A percentile compares a stretch with the other conserved stretches of the same genome.
These are phyloP conservation scores for Verticillium zaregamsianum DNA, from an alignment of 2,329 filamentous ascomycete genomes.

Conservation along the genomic window DNA sequence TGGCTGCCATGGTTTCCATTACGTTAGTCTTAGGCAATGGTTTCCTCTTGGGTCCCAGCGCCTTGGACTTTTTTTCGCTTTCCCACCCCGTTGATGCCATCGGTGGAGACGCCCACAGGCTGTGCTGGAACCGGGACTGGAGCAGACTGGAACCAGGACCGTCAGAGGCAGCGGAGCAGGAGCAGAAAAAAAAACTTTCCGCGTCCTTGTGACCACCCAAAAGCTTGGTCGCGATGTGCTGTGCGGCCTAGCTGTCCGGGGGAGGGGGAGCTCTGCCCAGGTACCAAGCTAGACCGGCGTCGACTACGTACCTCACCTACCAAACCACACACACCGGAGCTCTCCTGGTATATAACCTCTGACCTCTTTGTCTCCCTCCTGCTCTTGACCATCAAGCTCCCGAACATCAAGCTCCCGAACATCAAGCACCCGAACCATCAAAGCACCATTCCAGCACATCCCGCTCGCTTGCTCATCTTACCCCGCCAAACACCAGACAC, in stretches of 20 bases:
- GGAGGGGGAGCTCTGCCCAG: background rate
- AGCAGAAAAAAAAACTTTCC: slow-evolving; percentile 9
- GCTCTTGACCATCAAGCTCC: slow-evolving; percentile 1
- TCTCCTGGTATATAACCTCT: slow-evolving; percentile 9
- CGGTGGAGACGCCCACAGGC: slow-evolving; percentile 5
- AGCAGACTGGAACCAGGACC: background rate
- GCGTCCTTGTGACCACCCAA: slow-evolving; percentile 11
- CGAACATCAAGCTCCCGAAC: background rate
- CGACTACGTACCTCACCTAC: background rate
- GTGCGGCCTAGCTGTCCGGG: background rate
- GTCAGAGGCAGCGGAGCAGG: background rate
- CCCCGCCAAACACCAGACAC: background rate
- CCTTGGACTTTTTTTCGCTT: background rate
- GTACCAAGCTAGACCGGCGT: too few species aligned
- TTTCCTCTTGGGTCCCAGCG: slow-evolving; percentile 1
- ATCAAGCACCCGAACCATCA: background rate
- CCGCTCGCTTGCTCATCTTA: background rate
- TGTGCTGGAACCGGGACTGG: background rate
- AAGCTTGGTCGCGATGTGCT: background rate
- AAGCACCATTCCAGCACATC: background rate
- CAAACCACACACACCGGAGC: background rate
- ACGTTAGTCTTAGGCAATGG: slow-evolving; percentile 14
- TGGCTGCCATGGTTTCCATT: slow-evolving; percentile 13
- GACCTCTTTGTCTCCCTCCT: background rate
- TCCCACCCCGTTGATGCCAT: background rate